Conservation (phyloP, 169 alveolate species). For the Plasmodium coatneyi region DNA sequence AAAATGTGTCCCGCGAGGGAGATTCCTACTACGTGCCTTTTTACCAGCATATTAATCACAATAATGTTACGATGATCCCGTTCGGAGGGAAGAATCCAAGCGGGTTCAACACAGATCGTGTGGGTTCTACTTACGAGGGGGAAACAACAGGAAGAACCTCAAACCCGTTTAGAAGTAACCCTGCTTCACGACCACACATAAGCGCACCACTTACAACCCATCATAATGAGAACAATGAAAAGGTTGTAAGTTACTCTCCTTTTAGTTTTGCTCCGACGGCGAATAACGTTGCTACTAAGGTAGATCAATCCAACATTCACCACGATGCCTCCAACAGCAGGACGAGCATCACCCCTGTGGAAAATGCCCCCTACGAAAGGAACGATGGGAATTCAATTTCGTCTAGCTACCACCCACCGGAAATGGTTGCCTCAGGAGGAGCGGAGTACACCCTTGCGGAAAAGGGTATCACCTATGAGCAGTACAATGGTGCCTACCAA, state of each 20-base stretch:
- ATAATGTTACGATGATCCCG: not conserved
- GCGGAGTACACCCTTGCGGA: not conserved
- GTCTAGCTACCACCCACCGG: not conserved
- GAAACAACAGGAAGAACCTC: not conserved
- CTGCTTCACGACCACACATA: not conserved
- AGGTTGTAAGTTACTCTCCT: not conserved
- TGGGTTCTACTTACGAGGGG: not conserved
- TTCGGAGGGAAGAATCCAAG: not conserved
- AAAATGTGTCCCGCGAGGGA: not conserved
- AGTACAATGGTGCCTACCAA: not conserved
- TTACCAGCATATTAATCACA: not conserved
- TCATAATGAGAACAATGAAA: not conserved
- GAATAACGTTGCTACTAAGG: not conserved
- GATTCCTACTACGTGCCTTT: not conserved
- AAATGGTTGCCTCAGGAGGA: not conserved
- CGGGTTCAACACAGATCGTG: not conserved
- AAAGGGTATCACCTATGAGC: not conserved
- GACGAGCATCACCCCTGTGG: not conserved
- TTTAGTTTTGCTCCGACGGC: not conserved
- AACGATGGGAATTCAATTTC: not conserved
- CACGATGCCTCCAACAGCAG: not conserved
- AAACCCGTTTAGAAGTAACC: not conserved
- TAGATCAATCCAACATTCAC: not conserved
- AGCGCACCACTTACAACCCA: not conserved
- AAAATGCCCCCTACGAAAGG: not conserved